Base-by-base conservation (phyloP, 345 rosid genomes). In the Syzygium oleosum region DNA sequence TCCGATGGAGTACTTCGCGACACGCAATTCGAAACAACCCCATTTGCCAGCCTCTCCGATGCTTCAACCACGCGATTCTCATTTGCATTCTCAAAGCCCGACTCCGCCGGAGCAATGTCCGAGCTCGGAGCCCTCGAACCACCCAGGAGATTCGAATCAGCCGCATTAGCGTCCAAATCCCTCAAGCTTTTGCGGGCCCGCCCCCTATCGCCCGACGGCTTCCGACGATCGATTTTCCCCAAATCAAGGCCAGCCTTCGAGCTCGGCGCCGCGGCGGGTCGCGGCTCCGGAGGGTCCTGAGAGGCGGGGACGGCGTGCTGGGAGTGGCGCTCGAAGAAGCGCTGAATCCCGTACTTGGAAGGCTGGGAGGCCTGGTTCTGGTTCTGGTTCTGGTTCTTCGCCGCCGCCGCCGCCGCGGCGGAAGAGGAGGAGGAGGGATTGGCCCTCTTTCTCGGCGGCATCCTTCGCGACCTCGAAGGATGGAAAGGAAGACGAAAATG, bases 311-410 rank as follows among this genome's bases (percentile, higher is more conserved):
- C 55, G 77, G 88, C 65, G 87, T 91, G 93, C 79, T 95, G 99
- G 84, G 96, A 88, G 87, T 94, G 99, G 88, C 95, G 95, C 56
- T 88, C 92, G 94, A 97, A 97, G 93, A 96, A 92, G 91, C 94
- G 98, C 85, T 95, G 98, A 92, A 97, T 97, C 29, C 98, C 97
- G 63, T 93, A 92, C 92, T 88, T 94, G 86, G 94, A 86, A 83
- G 96, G 95, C 52, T 93, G 94, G 84, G 94, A 88, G 46, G 89
- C 87, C 49, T 87, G 93, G 41, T 87, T 92, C 52, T 91, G 84
- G 86, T 3, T 34, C 85, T 84, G 92, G 12, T 80, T 80, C 46
- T 56, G 90, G 88, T 73, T 90, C 51, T 91, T 88, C 31, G 93
- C 84, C 3, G 91, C 80, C 6, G 94, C 86, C 29, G 63, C 53